Conservation (phyloP, 352 stramenopile species). For the Halophytophthora polymorphica region DNA sequence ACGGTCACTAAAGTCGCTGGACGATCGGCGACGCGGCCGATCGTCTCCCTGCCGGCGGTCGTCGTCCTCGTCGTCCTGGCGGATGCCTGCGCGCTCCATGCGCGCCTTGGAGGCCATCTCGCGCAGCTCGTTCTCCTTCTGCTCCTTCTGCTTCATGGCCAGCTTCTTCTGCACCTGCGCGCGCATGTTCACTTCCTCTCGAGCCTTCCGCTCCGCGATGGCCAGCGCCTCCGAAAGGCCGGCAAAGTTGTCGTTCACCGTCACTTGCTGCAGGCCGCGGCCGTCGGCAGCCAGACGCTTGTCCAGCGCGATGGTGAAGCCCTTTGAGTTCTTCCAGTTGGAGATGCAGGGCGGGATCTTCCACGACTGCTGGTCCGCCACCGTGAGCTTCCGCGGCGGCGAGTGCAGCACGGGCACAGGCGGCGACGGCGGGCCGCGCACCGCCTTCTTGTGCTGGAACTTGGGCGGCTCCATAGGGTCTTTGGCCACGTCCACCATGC, state of each 20-base stretch:
- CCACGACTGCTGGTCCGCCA: slow-evolving; percentile 95
- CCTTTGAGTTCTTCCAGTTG: slow-evolving; percentile 99
- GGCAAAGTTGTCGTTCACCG: slow-evolving; percentile 99
- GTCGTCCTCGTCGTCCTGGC: slow-evolving; percentile 25
- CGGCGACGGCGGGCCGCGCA: slow-evolving; percentile 84
- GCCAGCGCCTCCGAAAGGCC: slow-evolving; percentile 96
- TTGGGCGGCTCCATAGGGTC: slow-evolving; percentile 99
- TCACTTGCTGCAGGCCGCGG: slow-evolving; percentile 92
- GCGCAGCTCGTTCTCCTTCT: slow-evolving; percentile 95
- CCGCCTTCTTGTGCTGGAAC: slow-evolving; percentile 98
- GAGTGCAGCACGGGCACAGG: slow-evolving; percentile 92
- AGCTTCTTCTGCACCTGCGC: slow-evolving; percentile 87
- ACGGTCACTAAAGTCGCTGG: slow-evolving; percentile 15
- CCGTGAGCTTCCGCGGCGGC: slow-evolving; percentile 90
- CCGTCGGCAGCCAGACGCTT: slow-evolving; percentile 98
- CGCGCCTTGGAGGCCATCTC: slow-evolving; percentile 92
- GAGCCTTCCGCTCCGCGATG: slow-evolving; percentile 96
- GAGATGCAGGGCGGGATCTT: slow-evolving; percentile 99
- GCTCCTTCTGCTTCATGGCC: slow-evolving; percentile 92
- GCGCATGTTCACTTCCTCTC: slow-evolving; percentile 96
- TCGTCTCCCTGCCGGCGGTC: slow-evolving; percentile 20
- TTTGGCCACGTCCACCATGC: slow-evolving; percentile 97
- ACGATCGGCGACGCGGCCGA: slow-evolving; percentile 20
- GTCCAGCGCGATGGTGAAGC: slow-evolving; percentile 99
- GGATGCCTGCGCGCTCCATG: slow-evolving; percentile 87